Evolutionary conservation across 495 filamentous ascomycete genomes (phyloP).

Genomic region (Hypoxylon lienhwacheense): DNA sequence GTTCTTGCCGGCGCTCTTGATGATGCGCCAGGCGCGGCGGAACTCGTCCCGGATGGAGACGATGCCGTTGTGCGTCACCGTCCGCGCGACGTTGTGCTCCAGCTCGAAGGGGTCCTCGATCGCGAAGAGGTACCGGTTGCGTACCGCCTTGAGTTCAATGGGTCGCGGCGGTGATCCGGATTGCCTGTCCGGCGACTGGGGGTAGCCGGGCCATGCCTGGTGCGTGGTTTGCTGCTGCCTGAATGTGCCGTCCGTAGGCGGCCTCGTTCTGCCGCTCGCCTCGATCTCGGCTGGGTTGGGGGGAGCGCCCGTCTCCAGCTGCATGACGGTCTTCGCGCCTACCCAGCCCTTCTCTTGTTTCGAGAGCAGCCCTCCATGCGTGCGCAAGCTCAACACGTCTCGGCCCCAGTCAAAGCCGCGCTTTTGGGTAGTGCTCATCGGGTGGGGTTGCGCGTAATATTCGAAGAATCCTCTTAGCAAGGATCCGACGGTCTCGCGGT

Average conservation of each 20-base stretch:
- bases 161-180: slow-evolving; percentile 5
- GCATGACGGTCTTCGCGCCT: slow-evolving; percentile 62
- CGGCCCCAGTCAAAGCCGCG: slow-evolving; percentile 69
- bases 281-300: slow-evolving; percentile 20
- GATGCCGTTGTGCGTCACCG: slow-evolving; percentile 75
- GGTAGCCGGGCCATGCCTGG: slow-evolving; percentile 8
- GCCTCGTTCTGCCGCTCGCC: slow-evolving; percentile 12
- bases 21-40: slow-evolving; percentile 67
- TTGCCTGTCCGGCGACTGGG: not conserved
- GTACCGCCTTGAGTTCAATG: slow-evolving; percentile 60
- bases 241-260: slow-evolving; percentile 2
- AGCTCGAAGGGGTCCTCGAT: slow-evolving; percentile 88
- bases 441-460: slow-evolving; percentile 65
- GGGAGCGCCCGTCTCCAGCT: slow-evolving; percentile 25
- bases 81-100: slow-evolving; percentile 79
- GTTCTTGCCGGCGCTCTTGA: slow-evolving; percentile 45
- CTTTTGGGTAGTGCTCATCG: slow-evolving; percentile 43
- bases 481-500: slow-evolving; percentile 61
- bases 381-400: slow-evolving; percentile 72
- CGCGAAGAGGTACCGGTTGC: slow-evolving; percentile 78
- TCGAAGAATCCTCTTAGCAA: slow-evolving; percentile 78
- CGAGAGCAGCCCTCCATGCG: slow-evolving; percentile 63
- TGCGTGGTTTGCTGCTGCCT: slow-evolving; percentile 9
- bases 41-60: slow-evolving; percentile 79
- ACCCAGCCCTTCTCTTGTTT: slow-evolving; percentile 80